Evolutionary conservation across 371 early-diverging fungal genomes (phyloP).

Genomic region (Mucor mucedo): DNA sequence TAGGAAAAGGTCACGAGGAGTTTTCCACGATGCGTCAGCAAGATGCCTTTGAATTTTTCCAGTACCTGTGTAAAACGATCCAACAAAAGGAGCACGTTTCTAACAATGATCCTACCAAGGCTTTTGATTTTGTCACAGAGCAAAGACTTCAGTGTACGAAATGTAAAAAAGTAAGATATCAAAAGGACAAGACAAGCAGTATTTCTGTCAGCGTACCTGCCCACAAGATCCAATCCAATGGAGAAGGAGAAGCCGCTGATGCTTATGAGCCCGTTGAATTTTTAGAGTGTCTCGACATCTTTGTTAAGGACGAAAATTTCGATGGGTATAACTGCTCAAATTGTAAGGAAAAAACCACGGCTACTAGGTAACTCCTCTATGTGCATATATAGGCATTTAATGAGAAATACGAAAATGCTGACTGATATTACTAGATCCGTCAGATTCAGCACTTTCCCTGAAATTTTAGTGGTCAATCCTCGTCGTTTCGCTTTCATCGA

Average conservation of each 20-base stretch:
- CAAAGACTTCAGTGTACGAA: constrained; percentile 85
- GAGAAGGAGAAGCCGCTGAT: constrained; percentile 25
- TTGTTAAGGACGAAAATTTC: constrained; percentile 61
- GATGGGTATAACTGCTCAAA: constrained; percentile 83
- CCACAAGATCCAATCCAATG: constrained; percentile 29
- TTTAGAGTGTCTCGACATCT: constrained; percentile 73
- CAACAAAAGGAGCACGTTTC: constrained; percentile 74
- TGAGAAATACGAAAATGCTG: background rate
- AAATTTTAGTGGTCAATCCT: constrained; percentile 80
- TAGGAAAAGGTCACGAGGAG: constrained; percentile 90
- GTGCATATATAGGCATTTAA: background rate
- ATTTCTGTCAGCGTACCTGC: constrained; percentile 81
- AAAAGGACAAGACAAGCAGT: constrained; percentile 60
- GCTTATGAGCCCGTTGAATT: constrained; percentile 71
- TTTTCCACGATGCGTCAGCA: constrained; percentile 97
- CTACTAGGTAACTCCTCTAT: constrained; percentile 59
- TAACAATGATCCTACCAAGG: constrained; percentile 68
- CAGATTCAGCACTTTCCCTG: constrained; percentile 84
- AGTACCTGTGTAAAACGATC: constrained; percentile 73
- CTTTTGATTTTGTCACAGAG: constrained; percentile 80
- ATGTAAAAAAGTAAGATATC: constrained; percentile 85
- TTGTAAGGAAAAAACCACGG: constrained; percentile 72
- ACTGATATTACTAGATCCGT: constrained; percentile 54
- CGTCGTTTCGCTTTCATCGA: constrained; percentile 87
- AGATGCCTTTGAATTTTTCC: constrained; percentile 96